Base-by-base conservation (phyloP, 164 flowering plant genomes). In the Annona cherimola region DNA sequence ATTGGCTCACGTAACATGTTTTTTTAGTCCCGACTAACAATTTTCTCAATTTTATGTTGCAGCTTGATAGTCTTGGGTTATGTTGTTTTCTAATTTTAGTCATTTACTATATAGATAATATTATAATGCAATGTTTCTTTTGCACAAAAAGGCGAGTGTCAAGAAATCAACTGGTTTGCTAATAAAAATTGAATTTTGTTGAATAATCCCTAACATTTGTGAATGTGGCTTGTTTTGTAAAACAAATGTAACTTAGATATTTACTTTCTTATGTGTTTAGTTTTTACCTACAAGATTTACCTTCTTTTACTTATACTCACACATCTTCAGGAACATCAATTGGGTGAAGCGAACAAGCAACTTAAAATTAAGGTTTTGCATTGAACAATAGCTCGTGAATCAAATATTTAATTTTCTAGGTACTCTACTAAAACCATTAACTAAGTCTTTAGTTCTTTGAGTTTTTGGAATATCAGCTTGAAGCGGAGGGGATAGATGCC, bases 311-410 rank as follows among this genome's bases (percentile, higher is more conserved):
- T 61, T 61, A n/a, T 18, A n/a, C 35, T 26, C 35, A 26, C 35
- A 26, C 35, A 20, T 61, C 8, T 35, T 70, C 85, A 92, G 98
- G 98, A 91, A 76, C 87, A 92, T 42, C 86, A 89, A 40, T 93
- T 93, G 42, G 96, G 93, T 69, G 94, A 91, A 66, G 74, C 90
- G 16, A 91, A 91, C 83, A 87, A 87, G 85, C 87, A 89, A 74
- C 90, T 93, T 26, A 88, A 82, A 83, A 63, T 76, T 45, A 89
- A 87, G 90, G 98, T 90, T 64, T 67, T 14, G 1, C 35, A 44
- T 42, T 41, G 41, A 19, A 18, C 35, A 3, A n/a, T 61, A 35
- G 20, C 20, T 18, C 8, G 4, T 12, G 4, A 20, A 61, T 18
- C 63, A 61, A 61, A 61, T 61, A 20, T 4, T 61, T 61, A 61